Percentiles rank a stretch among this genome's conserved stretches.
Evolutionary conservation across 495 filamentous ascomycete species (phyloP).

Genomic region (Trichoderma gamsii): DNA sequence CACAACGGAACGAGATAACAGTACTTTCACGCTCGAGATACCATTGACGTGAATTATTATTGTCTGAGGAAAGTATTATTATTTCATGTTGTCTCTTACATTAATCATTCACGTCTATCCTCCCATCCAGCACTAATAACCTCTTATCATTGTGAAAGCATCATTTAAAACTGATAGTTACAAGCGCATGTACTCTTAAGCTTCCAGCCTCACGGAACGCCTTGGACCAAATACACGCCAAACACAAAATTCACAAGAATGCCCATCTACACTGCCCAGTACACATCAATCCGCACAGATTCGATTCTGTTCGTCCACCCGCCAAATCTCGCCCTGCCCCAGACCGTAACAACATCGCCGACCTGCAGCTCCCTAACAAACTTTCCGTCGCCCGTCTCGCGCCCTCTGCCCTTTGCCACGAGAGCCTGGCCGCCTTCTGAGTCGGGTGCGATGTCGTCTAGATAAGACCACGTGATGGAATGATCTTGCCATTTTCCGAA

Average conservation of each 20-base stretch:
- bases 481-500: constrained; percentile 31
- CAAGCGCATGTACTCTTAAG: no score
- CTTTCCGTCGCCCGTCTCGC: constrained; percentile 47
- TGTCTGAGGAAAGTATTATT: no score
- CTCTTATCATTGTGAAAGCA: no score
- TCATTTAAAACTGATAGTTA: no score
- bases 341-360: constrained; percentile 61
- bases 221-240: neutral
- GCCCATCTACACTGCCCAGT: constrained; percentile 49
- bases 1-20: no score
- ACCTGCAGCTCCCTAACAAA: constrained; percentile 52
- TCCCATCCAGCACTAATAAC: no score
- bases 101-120: no score
- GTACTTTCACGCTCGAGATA: no score
- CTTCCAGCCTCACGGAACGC: no score
- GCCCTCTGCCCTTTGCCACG: constrained; percentile 43
- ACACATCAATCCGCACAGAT: constrained; percentile 52
- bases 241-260: neutral
- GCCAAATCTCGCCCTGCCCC: constrained; percentile 56
- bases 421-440: constrained; percentile 36
- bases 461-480: constrained; percentile 52
- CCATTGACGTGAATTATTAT: no score
- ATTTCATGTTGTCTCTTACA: no score
- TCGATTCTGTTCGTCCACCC: constrained; percentile 57
- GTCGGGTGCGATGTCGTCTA: constrained; percentile 43